These are phyloP conservation scores for Trichoderma sp. DNA, from an alignment of 2,329 filamentous ascomycete species.

Conservation along the genomic window DNA sequence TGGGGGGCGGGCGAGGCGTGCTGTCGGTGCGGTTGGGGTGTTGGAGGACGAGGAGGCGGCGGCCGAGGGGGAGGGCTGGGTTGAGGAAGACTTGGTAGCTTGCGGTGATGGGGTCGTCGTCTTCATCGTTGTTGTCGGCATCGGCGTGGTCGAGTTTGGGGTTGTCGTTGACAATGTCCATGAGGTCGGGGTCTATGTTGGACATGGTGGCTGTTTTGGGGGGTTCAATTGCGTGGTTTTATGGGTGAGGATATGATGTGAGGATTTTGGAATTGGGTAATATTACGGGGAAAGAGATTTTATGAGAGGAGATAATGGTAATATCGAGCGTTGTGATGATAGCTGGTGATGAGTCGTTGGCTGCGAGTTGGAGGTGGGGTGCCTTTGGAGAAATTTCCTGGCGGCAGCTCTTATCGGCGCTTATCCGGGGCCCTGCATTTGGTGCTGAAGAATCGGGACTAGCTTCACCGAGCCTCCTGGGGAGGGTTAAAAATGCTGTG, in stretches of 20 bases:
- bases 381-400: constrained; percentile 18
- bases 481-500: no score
- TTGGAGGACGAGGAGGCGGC: constrained; percentile 79
- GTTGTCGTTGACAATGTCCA: constrained; percentile 29
- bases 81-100: constrained; percentile 88
- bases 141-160: constrained; percentile 9
- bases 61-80: constrained; percentile 61
- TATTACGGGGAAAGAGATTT: not conserved
- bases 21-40: constrained; percentile 77
- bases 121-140: not conserved
- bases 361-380: constrained; percentile 11
- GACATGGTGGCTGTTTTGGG: not conserved
- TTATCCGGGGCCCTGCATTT: constrained; percentile 29
- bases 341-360: not conserved
- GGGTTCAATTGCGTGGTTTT: not conserved
- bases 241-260: not conserved
- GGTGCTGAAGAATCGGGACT: not conserved
- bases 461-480: not conserved
- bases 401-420: constrained; percentile 22
- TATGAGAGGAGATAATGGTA: not conserved
- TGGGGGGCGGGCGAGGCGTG: constrained; percentile 53
- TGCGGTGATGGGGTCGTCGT: constrained; percentile 71
- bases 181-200: constrained; percentile 25
- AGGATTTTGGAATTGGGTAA: no score
- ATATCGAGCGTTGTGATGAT: not conserved